These are phyloP conservation scores for Zygosaccharomyces rouxii DNA, from an alignment of 805 yeast species.

Conservation along the genomic window DNA sequence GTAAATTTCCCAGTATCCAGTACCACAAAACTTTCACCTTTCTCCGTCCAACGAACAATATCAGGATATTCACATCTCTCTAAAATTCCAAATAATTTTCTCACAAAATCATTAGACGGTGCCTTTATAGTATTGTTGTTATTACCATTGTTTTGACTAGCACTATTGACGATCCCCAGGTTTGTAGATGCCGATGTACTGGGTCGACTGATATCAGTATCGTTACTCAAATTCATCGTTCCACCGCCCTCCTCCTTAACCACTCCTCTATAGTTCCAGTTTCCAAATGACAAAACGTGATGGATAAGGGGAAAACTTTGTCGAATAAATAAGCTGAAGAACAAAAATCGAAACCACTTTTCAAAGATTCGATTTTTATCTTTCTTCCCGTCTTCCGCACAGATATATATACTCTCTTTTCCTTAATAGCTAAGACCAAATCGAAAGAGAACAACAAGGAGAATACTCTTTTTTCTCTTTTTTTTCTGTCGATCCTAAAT, in stretches of 20 bases:
- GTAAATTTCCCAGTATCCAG: conserved; percentile 88
- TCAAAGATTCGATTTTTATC: neutral
- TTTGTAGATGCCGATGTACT: conserved; percentile 8
- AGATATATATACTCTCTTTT: neutral
- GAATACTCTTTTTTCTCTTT: neutral
- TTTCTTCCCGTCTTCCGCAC: neutral
- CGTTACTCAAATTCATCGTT: conserved; percentile 14
- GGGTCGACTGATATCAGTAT: conserved; percentile 13
- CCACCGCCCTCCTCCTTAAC: conserved; percentile 4
- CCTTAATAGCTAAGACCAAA: neutral
- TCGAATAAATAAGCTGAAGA: too few species aligned
- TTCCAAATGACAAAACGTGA: neutral
- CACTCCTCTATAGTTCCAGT: neutral
- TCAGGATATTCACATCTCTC: conserved; percentile 71
- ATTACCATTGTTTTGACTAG: neutral
- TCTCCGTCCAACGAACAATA: conserved; percentile 79
- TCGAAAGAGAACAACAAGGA: neutral
- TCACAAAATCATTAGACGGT: conserved; percentile 74
- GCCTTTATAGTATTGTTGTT: conserved; percentile 11
- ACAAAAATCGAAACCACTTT: neutral
- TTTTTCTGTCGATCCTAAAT: too few species aligned
- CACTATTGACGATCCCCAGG: conserved; percentile 1
- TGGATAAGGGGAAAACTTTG: neutral
- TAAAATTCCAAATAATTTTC: conserved; percentile 76
- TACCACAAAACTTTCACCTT: conserved; percentile 86